phyloP scores from a whole-genome alignment of 805 yeast genomes.

The Cyberlindnera nakhonratchasimensis region DNA sequence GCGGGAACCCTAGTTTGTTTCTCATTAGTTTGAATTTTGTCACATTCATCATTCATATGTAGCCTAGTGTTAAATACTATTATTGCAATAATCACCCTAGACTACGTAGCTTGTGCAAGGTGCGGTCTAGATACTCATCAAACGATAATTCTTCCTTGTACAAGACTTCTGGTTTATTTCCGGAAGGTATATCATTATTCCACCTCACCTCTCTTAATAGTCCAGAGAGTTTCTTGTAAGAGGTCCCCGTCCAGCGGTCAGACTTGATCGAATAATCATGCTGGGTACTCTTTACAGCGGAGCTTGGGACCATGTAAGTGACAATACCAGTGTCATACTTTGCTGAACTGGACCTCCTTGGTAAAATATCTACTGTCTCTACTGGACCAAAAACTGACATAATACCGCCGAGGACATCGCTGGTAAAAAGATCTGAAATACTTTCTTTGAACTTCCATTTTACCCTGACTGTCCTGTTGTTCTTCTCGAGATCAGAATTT shows the following conservation, averaged over 20 bases:
- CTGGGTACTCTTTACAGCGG: conserved; percentile 16
- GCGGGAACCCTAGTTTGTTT: no score
- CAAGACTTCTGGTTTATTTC: background rate
- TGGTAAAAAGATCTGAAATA: conserved; percentile 20
- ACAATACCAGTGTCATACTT: conserved; percentile 21
- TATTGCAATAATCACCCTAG: no score
- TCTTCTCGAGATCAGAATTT: background rate
- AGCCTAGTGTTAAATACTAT: no score
- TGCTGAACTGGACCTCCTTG: conserved; percentile 12
- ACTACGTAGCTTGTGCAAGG: conserved; percentile 12
- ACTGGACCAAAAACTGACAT: conserved; percentile 26
- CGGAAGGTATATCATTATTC: conserved; percentile 1
- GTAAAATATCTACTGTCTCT: conserved; percentile 12
- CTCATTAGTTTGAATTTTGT: no score
- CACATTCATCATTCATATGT: background rate
- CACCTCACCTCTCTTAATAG: conserved; percentile 23
- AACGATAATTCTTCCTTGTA: conserved; percentile 14
- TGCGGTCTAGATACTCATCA: conserved; percentile 17
- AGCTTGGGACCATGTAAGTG: conserved; percentile 3
- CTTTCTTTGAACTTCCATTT: conserved; percentile 26
- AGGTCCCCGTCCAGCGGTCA: conserved; percentile 20
- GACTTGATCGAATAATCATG: conserved; percentile 18
- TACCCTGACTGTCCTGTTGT: conserved; percentile 16
- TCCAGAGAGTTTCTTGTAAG: conserved; percentile 22
- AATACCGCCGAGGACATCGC: conserved; percentile 23